phyloP scores from a whole-genome alignment of 805 yeast genomes.

The Wickerhamomyces sydowiorum region DNA sequence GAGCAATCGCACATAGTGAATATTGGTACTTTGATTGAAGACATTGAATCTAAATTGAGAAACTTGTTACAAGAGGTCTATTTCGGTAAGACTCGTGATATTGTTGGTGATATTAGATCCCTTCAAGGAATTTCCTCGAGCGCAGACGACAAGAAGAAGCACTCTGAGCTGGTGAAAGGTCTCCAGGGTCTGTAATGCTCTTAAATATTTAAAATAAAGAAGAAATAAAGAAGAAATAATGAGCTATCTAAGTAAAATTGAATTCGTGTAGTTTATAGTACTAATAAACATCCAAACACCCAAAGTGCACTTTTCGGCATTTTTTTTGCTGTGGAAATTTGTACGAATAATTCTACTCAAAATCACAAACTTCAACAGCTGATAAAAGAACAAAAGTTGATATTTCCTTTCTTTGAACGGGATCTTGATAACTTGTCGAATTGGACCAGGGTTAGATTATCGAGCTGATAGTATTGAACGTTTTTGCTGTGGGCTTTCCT shows the following conservation, averaged over 20 bases:
- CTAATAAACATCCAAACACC: neutral
- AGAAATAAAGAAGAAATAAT: too few relatives aligned
- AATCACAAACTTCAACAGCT: too few relatives aligned
- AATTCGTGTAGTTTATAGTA: neutral
- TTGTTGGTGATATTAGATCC: conserved; percentile 64
- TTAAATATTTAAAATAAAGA: too few relatives aligned
- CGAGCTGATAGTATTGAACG: too few relatives aligned
- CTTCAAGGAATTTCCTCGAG: conserved; percentile 14
- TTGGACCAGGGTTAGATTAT: too few relatives aligned
- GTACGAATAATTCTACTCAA: neutral
- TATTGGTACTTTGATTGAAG: conserved; percentile 81
- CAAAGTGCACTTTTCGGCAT: neutral
- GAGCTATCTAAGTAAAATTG: too few relatives aligned
- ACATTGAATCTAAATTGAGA: conserved; percentile 80
- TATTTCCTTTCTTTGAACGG: too few relatives aligned
- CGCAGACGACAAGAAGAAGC: conserved; percentile 22
- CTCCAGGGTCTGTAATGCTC: conserved; percentile 25
- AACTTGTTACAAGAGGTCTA: conserved; percentile 88
- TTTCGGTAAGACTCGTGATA: conserved; percentile 90
- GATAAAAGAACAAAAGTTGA: too few relatives aligned
- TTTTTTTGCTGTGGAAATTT: neutral
- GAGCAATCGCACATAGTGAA: conserved; percentile 75
- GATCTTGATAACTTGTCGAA: too few relatives aligned
- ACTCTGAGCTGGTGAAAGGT: conserved; percentile 30
- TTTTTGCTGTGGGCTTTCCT: too few relatives aligned